These are phyloP conservation scores for Ilyonectria destructans DNA, from an alignment of 2,329 filamentous ascomycete genomes.

Conservation along the genomic window DNA sequence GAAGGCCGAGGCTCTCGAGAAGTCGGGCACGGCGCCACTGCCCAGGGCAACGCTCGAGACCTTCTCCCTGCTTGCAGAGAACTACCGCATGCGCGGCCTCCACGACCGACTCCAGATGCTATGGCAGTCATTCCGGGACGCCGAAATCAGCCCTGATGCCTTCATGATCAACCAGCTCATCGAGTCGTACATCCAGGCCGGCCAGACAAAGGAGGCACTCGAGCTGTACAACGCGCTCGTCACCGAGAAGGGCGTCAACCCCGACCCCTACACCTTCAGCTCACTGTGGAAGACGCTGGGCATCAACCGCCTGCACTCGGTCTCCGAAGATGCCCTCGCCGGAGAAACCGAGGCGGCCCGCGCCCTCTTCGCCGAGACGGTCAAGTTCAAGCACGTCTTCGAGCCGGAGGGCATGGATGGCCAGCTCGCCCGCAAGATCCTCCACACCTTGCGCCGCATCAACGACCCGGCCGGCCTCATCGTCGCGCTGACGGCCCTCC, in stretches of 20 bases:
- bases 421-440: slow-evolving; percentile 65
- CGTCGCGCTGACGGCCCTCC: slow-evolving; percentile 62
- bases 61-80: slow-evolving; percentile 81
- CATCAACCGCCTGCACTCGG: slow-evolving; percentile 64
- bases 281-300: slow-evolving; percentile 76
- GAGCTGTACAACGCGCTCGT: slow-evolving; percentile 71
- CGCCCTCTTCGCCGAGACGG: slow-evolving; percentile 64
- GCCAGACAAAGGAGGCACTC: slow-evolving; percentile 69
- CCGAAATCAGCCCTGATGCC: slow-evolving; percentile 78
- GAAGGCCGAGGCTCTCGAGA: slow-evolving; percentile 7
- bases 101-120: slow-evolving; percentile 73
- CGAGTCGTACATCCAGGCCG: slow-evolving; percentile 75
- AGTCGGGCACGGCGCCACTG: slow-evolving; percentile 46
- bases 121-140: slow-evolving; percentile 73
- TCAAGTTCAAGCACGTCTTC: slow-evolving; percentile 65
- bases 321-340: slow-evolving; percentile 50
- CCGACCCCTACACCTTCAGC: slow-evolving; percentile 79
- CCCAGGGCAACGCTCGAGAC: slow-evolving; percentile 82
- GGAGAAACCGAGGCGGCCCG: slow-evolving; percentile 57
- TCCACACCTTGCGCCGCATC: slow-evolving; percentile 67
- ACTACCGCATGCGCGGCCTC: slow-evolving; percentile 77
- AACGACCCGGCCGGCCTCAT: slow-evolving; percentile 63
- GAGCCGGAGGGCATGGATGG: slow-evolving; percentile 61
- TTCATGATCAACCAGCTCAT: slow-evolving; percentile 88
- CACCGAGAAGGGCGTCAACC: slow-evolving; percentile 64